A percentile compares a stretch with the other conserved stretches of the same genome.
These are phyloP conservation scores for Plasmodium blacklocki DNA, from an alignment of 169 alveolate genomes.

Conservation along the genomic window DNA sequence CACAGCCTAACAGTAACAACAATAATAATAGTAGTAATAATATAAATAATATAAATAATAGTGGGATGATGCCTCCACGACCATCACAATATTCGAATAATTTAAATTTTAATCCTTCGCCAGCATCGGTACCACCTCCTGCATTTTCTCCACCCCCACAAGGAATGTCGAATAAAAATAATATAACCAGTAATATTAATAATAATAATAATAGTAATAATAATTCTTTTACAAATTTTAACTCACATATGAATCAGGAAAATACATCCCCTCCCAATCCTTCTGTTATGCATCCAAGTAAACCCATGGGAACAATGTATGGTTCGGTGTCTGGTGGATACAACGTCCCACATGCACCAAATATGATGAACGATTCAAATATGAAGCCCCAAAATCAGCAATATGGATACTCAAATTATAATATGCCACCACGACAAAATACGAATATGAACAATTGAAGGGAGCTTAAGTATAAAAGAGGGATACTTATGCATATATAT, in stretches of 20 bases:
- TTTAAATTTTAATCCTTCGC: constrained; percentile 32
- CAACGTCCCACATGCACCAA: constrained; percentile 33
- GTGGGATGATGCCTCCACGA: constrained; percentile 12
- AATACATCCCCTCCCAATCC: constrained; percentile 4
- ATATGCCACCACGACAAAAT: constrained; percentile 27
- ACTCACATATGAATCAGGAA: constrained; percentile 20
- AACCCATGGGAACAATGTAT: constrained; percentile 8
- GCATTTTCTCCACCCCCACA: constrained; percentile 15
- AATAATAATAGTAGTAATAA: neutral
- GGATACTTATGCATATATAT: neutral
- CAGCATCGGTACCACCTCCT: constrained; percentile 62
- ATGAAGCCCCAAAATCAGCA: constrained; percentile 16
- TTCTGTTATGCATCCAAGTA: constrained; percentile 2
- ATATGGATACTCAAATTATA: constrained; percentile 51
- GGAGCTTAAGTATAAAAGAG: neutral
- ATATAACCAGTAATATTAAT: too few relatives aligned
- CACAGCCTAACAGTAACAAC: neutral
- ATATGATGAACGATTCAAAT: constrained; percentile 29
- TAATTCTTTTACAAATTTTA: constrained; percentile 30
- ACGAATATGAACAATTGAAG: neutral
- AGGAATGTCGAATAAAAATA: neutral
- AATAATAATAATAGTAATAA: neutral
- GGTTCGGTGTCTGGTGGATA: constrained; percentile 17
- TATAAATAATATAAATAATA: constrained; percentile 5
- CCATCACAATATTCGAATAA: constrained; percentile 35